Base-by-base conservation (phyloP, 768 basidiomycete genomes). In the Dictyophora rubrovolvata region DNA sequence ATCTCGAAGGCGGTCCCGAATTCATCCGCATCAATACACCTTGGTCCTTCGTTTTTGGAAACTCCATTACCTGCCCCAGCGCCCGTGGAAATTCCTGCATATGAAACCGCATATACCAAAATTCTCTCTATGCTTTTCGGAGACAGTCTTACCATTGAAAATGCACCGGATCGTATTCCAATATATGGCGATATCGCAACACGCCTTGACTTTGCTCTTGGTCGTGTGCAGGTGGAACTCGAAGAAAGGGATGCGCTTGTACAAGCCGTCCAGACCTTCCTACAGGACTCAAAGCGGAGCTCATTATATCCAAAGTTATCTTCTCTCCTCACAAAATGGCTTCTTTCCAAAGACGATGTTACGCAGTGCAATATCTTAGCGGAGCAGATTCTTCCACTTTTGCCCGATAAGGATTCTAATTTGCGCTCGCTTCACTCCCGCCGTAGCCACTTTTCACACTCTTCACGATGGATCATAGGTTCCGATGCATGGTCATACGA, bases 401-500 rank as follows among this genome's bases (percentile, higher is more conserved):
- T 89, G 12, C 74, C 80, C 63, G 72, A 74, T 17, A 33, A 54
- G 52, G 33, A 62, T 50, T 59, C 69, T 2, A 77, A 90, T 49
- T 77, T 91, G 37, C 66, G 68, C 54, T 54, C 28, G 5, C 14
- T 56, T 33, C 35, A 35, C 21, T 66, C 77, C 16, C 74, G 87
- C 11, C 77, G 78, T 46, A 71, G 80, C 18, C 80, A 85, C 64
- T 82, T 96, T 64, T 74, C 81, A 47, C 74, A 83, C 8, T 76
- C 76, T 37, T 93, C 90, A 7, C 79, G 89, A 60, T 99, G 96
- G 96, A 98, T 99, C 71, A 87, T 99, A 65, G 93, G 95, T 18
- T 97, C 94, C 18, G 96, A 99, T 69, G 89, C 91, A 0, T 98
- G 96, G 96, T 88, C 94, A 0, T 92, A 96, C 69, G 96, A 98